A percentile compares a stretch with the other conserved stretches of the same genome.
Evolutionary conservation across 2,329 filamentous ascomycete species (phyloP).

Genomic region (Pseudogymnoascus pannorum): DNA sequence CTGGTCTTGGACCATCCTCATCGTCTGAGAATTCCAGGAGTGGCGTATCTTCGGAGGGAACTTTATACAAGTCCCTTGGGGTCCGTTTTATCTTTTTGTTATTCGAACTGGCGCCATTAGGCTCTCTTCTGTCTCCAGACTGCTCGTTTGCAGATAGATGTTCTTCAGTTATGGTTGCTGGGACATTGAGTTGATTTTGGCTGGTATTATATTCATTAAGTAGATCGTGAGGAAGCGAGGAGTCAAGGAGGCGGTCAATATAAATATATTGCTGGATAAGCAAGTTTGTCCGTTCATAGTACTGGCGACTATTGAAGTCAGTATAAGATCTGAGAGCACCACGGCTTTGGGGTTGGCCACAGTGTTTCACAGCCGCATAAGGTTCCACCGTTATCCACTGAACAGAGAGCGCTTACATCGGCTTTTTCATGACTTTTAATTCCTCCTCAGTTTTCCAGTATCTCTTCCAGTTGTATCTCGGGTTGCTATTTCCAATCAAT

Average conservation of each 20-base stretch:
- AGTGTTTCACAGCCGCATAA: background rate
- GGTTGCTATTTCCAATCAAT: constrained; percentile 82
- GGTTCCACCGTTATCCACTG: background rate
- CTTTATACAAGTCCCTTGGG: constrained; percentile 76
- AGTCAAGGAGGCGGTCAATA: constrained; percentile 85
- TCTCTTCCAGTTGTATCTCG: constrained; percentile 74
- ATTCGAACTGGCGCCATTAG: constrained; percentile 14
- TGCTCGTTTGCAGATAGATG: constrained; percentile 23
- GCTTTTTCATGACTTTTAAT: constrained; percentile 61
- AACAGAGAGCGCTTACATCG: constrained; percentile 44
- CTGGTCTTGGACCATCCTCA: constrained; percentile 40
- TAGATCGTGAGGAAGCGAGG: constrained; percentile 82
- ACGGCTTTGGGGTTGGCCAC: background rate
- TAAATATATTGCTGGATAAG: constrained; percentile 89
- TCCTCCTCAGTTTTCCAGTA: constrained; percentile 81
- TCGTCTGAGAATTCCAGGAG: constrained; percentile 45
- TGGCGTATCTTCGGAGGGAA: constrained; percentile 57
- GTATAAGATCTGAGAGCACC: background rate
- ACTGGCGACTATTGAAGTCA: constrained; percentile 50
- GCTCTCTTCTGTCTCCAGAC: constrained; percentile 18
- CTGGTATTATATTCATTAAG: constrained; percentile 72
- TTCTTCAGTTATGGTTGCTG: constrained; percentile 71
- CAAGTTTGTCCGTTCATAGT: constrained; percentile 85
- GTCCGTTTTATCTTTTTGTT: constrained; percentile 63
- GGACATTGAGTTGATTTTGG: constrained; percentile 50